Evolutionary conservation across 176 grass and related monocot species (phyloP).

Genomic region (Oryza brachyantha): DNA sequence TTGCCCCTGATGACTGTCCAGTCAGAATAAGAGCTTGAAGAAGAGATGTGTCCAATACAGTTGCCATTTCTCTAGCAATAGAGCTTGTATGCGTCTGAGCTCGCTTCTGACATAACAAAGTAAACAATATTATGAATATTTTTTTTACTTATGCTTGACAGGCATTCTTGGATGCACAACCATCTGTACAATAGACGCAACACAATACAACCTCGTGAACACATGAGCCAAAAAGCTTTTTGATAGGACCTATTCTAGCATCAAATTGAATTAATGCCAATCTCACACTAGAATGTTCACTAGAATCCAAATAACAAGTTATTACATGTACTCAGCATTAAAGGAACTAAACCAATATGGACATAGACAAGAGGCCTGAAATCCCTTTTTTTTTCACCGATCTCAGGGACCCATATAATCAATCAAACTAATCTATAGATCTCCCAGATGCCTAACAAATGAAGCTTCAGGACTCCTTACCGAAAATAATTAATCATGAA

Average conservation of each 20-base stretch:
- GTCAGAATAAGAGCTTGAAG: slow-evolving; percentile 95
- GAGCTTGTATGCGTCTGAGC: slow-evolving; percentile 67
- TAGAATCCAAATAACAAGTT: neutral
- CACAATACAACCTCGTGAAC: neutral
- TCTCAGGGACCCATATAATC: neutral
- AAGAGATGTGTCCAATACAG: slow-evolving; percentile 87
- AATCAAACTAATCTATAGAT: slow-evolving; percentile 2
- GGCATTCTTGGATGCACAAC: slow-evolving; percentile 10
- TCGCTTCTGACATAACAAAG: slow-evolving; percentile 56
- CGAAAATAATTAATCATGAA: neutral
- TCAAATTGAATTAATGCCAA: neutral
- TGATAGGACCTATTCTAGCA: neutral
- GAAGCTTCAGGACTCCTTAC: neutral
- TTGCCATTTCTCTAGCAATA: slow-evolving; percentile 89
- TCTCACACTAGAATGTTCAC: neutral
- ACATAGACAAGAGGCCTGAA: neutral
- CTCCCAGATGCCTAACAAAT: neutral
- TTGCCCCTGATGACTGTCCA: slow-evolving; percentile 55
- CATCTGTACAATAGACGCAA: slow-evolving; percentile 16
- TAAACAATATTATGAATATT: slow-evolving; percentile 20
- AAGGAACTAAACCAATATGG: neutral
- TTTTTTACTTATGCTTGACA: slow-evolving; percentile 16
- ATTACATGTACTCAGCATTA: neutral
- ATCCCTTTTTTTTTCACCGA: slow-evolving; percentile 6
- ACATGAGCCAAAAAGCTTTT: slow-evolving; percentile 18